Evolutionary conservation across 75 land plant genomes (phyloP).

Genomic region (Larix kaempferi): DNA sequence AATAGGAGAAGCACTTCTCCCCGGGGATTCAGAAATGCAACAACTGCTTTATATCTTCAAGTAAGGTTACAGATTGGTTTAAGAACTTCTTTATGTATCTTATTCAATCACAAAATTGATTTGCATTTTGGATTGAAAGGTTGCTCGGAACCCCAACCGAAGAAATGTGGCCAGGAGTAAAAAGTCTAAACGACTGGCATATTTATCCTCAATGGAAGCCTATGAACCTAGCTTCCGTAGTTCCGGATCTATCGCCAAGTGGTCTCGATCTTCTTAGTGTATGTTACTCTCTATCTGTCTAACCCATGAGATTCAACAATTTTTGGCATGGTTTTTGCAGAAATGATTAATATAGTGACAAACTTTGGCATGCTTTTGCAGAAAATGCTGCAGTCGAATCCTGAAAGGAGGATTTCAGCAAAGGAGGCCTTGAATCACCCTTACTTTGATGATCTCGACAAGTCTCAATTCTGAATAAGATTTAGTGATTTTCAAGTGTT

Average conservation of each 20-base stretch:
- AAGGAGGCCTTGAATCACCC: slow-evolving; percentile 72
- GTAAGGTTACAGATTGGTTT: slow-evolving; percentile 14
- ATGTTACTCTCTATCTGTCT: slow-evolving; percentile 10
- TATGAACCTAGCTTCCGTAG: slow-evolving; percentile 57
- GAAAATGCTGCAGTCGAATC: slow-evolving; percentile 73
- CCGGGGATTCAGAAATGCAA: slow-evolving; percentile 61
- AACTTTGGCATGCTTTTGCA: slow-evolving; percentile 10
- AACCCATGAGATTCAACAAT: background rate
- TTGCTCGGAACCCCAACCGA: slow-evolving; percentile 90
- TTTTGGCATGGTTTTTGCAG: background rate
- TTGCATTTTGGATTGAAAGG: slow-evolving; percentile 23
- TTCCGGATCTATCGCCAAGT: slow-evolving; percentile 59
- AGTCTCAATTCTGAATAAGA: slow-evolving; percentile 48
- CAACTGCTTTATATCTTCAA: slow-evolving; percentile 62
- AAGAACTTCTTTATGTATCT: background rate
- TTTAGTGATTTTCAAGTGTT: too few relatives aligned
- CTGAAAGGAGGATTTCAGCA: slow-evolving; percentile 60
- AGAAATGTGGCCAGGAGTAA: slow-evolving; percentile 89
- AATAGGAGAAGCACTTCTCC: slow-evolving; percentile 38
- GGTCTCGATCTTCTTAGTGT: slow-evolving; percentile 60
- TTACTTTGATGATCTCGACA: slow-evolving; percentile 69
- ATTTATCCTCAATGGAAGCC: slow-evolving; percentile 88
- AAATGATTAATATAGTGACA: background rate
- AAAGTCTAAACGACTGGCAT: slow-evolving; percentile 84
- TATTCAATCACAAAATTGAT: background rate